Evolutionary conservation across 208 protist genomes (phyloP).

Genomic region (Histomonas meleagridis): DNA sequence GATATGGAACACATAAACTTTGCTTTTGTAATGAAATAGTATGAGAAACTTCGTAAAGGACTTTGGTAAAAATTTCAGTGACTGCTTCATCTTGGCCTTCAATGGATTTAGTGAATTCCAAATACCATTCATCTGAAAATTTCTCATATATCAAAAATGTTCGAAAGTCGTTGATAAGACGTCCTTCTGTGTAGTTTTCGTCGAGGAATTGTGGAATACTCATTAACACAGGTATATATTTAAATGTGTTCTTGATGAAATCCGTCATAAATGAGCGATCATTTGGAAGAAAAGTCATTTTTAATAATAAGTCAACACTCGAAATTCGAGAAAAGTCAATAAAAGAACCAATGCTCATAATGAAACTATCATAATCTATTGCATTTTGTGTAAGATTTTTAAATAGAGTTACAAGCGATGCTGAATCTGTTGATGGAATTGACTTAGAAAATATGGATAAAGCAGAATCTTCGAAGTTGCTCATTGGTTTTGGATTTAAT

Average conservation of each 20-base stretch:
- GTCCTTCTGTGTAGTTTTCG: neutral
- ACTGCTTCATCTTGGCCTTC: neutral
- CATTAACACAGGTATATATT: neutral
- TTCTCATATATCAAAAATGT: neutral
- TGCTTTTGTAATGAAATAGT: neutral
- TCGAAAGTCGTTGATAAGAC: neutral
- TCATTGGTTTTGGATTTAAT: too few species aligned
- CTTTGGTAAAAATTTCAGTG: neutral
- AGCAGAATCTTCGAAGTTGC: too few species aligned
- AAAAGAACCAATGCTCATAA: neutral
- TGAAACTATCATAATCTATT: neutral
- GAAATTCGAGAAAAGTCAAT: neutral
- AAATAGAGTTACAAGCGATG: too few species aligned
- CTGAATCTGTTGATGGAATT: too few species aligned
- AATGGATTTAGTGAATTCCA: neutral
- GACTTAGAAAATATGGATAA: too few species aligned
- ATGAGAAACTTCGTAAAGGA: neutral
- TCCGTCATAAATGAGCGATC: neutral
- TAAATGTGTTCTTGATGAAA: neutral
- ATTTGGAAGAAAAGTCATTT: neutral
- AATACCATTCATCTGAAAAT: neutral
- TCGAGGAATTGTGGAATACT: neutral
- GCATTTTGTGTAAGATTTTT: too few species aligned
- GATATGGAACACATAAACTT: neutral
- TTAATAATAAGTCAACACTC: neutral